phyloP scores from a whole-genome alignment of 2,329 filamentous ascomycete genomes.

The Colletotrichum chrysophilum region DNA sequence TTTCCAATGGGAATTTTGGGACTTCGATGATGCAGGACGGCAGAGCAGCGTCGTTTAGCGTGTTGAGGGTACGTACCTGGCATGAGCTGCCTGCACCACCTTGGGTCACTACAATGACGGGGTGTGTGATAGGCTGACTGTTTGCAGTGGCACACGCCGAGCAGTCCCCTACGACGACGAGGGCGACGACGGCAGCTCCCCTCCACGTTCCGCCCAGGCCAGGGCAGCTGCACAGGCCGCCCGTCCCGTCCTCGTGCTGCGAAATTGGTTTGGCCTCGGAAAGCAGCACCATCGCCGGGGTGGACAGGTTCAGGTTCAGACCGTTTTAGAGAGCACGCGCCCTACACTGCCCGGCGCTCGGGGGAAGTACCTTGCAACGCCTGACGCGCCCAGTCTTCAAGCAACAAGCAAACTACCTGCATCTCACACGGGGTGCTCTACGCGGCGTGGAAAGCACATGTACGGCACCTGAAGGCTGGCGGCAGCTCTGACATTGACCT shows the following conservation, averaged over 20 bases:
- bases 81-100: background rate
- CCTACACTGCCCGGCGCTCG: background rate
- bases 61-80: background rate
- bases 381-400: slow-evolving; percentile 11
- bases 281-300: background rate
- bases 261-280: background rate
- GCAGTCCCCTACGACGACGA: background rate
- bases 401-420: background rate
- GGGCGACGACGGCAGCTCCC: background rate
- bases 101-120: background rate
- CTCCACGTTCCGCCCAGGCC: background rate
- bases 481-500: background rate
- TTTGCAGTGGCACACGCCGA: background rate
- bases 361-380: slow-evolving; percentile 10
- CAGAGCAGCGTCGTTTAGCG: background rate
- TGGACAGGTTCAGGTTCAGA: background rate
- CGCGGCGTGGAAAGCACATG: background rate
- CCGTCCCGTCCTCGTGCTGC: background rate
- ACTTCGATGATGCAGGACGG: slow-evolving; percentile 18
- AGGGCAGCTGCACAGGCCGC: background rate
- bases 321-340: background rate
- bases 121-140: background rate
- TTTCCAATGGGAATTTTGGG: background rate
- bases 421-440: background rate
- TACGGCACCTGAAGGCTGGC: background rate